These are phyloP conservation scores for Fomitopsis palustris DNA, from an alignment of 1,284 basidiomycete genomes.

Conservation along the genomic window DNA sequence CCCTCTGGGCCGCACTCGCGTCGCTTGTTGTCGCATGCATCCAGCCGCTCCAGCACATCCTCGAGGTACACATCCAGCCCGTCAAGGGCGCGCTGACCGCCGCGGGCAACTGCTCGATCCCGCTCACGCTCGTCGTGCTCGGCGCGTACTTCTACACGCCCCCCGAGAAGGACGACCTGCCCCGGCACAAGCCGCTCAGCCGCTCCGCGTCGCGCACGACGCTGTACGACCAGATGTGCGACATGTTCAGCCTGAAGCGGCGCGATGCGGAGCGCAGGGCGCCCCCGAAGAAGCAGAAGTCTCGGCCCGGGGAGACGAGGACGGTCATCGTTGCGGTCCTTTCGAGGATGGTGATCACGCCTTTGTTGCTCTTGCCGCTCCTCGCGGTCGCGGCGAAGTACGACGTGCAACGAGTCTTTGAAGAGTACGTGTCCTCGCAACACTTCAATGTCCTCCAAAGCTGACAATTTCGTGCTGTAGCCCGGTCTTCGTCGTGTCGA, in stretches of 20 bases:
- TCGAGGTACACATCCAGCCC: slow-evolving; percentile 62
- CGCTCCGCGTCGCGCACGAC: slow-evolving; percentile 31
- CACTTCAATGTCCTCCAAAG: slow-evolving; percentile 11
- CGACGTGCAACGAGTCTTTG: slow-evolving; percentile 63
- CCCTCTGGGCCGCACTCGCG: slow-evolving; percentile 76
- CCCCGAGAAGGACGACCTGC: slow-evolving; percentile 12
- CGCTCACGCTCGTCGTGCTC: slow-evolving; percentile 86
- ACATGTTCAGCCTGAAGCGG: slow-evolving; percentile 34
- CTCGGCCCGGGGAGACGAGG: slow-evolving; percentile 69
- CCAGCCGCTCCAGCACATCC: slow-evolving; percentile 67
- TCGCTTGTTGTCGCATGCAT: slow-evolving; percentile 83
- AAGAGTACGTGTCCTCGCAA: slow-evolving; percentile 53
- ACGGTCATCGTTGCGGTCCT: slow-evolving; percentile 80
- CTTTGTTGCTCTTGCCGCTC: slow-evolving; percentile 71
- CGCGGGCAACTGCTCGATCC: slow-evolving; percentile 83
- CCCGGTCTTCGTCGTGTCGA: slow-evolving; percentile 82
- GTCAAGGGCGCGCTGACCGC: slow-evolving; percentile 70
- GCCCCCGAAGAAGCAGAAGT: slow-evolving; percentile 13
- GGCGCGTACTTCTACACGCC: slow-evolving; percentile 84
- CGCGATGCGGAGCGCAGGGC: slow-evolving; percentile 12
- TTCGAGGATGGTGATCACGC: slow-evolving; percentile 85
- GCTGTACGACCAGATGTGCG: slow-evolving; percentile 38
- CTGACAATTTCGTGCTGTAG: slow-evolving; percentile 33
- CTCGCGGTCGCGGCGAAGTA: slow-evolving; percentile 62
- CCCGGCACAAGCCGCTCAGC: slow-evolving; percentile 12